Conservation (phyloP, 345 rosid genomes). For the Aquilaria malaccensis region DNA sequence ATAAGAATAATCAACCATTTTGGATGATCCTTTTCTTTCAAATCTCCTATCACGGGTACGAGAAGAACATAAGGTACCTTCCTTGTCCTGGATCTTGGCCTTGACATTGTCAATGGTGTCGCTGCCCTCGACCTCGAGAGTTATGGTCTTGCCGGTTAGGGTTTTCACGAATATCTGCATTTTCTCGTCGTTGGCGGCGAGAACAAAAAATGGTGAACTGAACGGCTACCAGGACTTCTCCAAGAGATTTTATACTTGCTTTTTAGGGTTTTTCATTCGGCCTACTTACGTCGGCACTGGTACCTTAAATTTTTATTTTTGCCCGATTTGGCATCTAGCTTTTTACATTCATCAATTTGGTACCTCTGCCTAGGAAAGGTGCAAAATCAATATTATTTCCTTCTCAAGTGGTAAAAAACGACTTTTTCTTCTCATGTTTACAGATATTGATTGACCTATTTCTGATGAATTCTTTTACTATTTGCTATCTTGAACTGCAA, state of each 20-base stretch:
- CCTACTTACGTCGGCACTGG: too few relatives aligned
- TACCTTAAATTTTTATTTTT: too few relatives aligned
- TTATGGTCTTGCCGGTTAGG: constrained; percentile 88
- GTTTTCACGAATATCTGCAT: constrained; percentile 97
- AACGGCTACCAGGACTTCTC: not conserved
- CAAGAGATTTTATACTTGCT: constrained; percentile 7
- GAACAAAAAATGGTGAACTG: not conserved
- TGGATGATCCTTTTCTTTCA: not conserved
- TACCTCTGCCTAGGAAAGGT: too few relatives aligned
- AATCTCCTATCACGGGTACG: too few relatives aligned
- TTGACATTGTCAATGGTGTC: constrained; percentile 90
- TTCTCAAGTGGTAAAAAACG: too few relatives aligned
- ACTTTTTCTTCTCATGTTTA: too few relatives aligned
- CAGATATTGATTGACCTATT: too few relatives aligned
- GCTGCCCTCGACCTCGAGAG: constrained; percentile 91
- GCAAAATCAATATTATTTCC: too few relatives aligned
- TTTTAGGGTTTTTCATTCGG: constrained; percentile 15
- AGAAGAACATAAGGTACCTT: constrained; percentile 27
- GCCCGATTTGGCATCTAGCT: too few relatives aligned
- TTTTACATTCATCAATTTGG: too few relatives aligned
- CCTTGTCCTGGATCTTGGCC: constrained; percentile 92
- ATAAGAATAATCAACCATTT: not conserved
- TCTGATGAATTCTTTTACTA: too few relatives aligned
- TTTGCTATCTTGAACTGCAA: too few relatives aligned
- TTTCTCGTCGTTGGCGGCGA: constrained; percentile 8